A percentile compares a stretch with the other conserved stretches of the same genome.
Evolutionary conservation across 805 yeast genomes (phyloP).

Genomic region (Metschnikowia chrysomelidarum): DNA sequence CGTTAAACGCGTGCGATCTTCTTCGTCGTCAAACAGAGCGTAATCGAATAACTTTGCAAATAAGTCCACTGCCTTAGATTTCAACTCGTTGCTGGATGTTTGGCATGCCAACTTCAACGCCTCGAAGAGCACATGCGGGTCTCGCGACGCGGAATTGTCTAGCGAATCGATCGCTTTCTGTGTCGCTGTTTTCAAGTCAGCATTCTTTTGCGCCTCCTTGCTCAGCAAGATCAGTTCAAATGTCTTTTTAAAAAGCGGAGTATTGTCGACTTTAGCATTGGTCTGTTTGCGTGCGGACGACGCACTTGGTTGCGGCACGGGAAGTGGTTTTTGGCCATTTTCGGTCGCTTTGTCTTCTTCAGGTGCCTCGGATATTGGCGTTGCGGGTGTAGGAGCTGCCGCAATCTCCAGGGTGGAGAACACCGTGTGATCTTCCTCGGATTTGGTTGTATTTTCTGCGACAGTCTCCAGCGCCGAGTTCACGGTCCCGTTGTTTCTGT

Average conservation of each 20-base stretch:
- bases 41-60: constrained; percentile 88
- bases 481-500: too few species aligned
- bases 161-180: constrained; percentile 45
- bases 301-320: background rate
- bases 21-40: constrained; percentile 59
- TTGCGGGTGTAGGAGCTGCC: too few species aligned
- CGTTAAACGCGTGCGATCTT: constrained; percentile 56
- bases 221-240: constrained; percentile 54
- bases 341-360: background rate
- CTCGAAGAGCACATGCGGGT: constrained; percentile 62
- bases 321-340: background rate
- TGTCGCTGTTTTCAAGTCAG: constrained; percentile 33
- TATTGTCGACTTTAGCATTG: constrained; percentile 22
- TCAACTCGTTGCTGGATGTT: constrained; percentile 59
- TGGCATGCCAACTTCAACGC: constrained; percentile 78
- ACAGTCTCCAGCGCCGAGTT: too few species aligned
- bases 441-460: too few species aligned
- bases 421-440: too few species aligned
- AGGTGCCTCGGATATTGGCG: too few species aligned
- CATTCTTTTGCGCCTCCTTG: constrained; percentile 61
- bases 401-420: too few species aligned
- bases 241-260: constrained; percentile 46
- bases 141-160: constrained; percentile 35
- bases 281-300: constrained; percentile 1
- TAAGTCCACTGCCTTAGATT: constrained; percentile 75